Evolutionary conservation across 75 land plant species (phyloP).

Genomic region (Cupressus sempervirens): DNA sequence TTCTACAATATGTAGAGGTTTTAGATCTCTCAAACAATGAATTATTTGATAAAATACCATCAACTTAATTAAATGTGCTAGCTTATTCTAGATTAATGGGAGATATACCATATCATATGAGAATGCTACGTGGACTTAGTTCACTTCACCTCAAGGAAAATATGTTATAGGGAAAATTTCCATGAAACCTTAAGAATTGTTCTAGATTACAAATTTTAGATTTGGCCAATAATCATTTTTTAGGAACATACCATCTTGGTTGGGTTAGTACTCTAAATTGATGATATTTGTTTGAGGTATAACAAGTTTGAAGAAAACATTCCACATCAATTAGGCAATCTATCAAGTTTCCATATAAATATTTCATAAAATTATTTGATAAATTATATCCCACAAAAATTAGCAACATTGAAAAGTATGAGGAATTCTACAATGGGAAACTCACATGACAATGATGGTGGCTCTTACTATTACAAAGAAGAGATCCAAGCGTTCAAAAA

Average conservation of each 20-base stretch:
- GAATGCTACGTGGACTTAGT: neutral
- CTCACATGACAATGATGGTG: too few species aligned
- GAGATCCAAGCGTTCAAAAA: too few species aligned
- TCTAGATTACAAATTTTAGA: constrained; percentile 35
- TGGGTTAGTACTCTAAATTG: constrained; percentile 7
- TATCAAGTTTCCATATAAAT: too few species aligned
- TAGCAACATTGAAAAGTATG: too few species aligned
- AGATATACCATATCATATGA: neutral
- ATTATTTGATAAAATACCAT: too few species aligned
- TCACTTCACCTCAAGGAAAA: constrained; percentile 17
- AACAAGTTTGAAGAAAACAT: too few species aligned
- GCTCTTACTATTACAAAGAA: too few species aligned
- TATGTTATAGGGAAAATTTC: constrained; percentile 11
- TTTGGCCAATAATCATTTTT: constrained; percentile 39
- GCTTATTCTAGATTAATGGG: neutral
- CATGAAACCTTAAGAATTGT: constrained; percentile 15
- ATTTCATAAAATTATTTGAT: too few species aligned
- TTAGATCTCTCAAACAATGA: neutral
- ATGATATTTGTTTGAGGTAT: too few species aligned
- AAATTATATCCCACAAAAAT: too few species aligned
- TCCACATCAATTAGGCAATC: too few species aligned
- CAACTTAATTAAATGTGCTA: neutral
- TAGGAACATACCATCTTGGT: constrained; percentile 41
- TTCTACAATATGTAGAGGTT: neutral
- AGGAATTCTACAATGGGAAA: too few species aligned